Evolutionary conservation across 2,329 filamentous ascomycete genomes (phyloP), one percentile per base, ranked within the genome.

Genomic region (Botryosphaeria dothidea): DNA sequence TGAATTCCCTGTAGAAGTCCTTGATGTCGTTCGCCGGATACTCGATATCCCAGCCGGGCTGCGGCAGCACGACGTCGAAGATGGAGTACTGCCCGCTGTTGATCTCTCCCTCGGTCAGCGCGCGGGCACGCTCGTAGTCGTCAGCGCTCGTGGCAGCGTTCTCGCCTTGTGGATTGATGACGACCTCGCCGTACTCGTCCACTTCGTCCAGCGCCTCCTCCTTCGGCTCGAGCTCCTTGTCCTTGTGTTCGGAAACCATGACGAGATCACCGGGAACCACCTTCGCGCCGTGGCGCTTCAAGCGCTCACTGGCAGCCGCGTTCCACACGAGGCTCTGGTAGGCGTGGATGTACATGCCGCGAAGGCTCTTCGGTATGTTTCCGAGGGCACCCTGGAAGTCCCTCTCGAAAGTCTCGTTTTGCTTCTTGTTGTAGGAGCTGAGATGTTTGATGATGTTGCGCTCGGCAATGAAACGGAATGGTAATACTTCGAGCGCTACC

Each of bases 291-390:
- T 90, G 90, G 2, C 86, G 80, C 46, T 88, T 86, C 90, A 92
- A 96, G 52, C 95, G 90, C 70, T 90, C 88, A 69, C 91, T 92
- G 1, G 88, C 92, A 13, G 88, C 91, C 69, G 88, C 86, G 79
- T 99, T 99, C 94, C 94, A 99, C 8, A 99, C 89, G 41, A 93
- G 86, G 5, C 92, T 96, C 77, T 99, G 95, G 78, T 97, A 98
- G 4, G 95, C 94, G 76, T 99, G 95, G 17, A 97, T 89, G 75
- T 98, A 99, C 91, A 99, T 97, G 66, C 92, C 86, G 48, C 93
- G 87, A 71, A 98, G 83, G 56, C 91, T 92, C 19, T 93, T 86
- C 25, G 90, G 91, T 67, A 99, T 93, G 62, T 86, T 85, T 73
- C 90, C 86, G 60, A 99, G 79, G 0, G 95, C 92, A 25, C 93